A percentile compares a stretch with the other conserved stretches of the same genome.
These are phyloP conservation scores for Isatis lusitanica DNA, from an alignment of 441 rosid species.

Conservation along the genomic window DNA sequence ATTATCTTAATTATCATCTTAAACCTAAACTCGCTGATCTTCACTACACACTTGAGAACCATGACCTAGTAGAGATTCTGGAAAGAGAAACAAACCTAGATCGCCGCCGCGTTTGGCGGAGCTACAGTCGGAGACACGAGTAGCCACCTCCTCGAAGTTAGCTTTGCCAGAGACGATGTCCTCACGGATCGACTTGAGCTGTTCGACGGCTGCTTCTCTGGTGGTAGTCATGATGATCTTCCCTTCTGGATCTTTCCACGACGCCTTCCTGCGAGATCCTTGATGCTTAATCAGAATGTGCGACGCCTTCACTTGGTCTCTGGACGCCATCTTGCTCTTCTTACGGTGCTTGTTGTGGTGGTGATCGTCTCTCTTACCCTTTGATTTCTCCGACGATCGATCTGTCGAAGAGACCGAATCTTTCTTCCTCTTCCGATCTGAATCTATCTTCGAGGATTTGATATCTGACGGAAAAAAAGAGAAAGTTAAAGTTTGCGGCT, in stretches of 20 bases:
- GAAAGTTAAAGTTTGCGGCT: constrained; percentile 21
- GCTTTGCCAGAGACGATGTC: constrained; percentile 79
- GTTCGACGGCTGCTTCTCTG: constrained; percentile 68
- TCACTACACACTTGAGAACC: neutral
- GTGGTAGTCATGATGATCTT: constrained; percentile 63
- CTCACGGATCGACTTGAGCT: constrained; percentile 69
- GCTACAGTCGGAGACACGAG: constrained; percentile 85
- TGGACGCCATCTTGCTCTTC: constrained; percentile 65
- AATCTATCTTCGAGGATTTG: constrained; percentile 54
- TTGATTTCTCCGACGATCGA: constrained; percentile 37
- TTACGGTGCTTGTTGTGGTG: constrained; percentile 36
- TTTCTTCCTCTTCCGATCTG: constrained; percentile 68
- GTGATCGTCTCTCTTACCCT: constrained; percentile 32
- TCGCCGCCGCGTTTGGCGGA: constrained; percentile 98
- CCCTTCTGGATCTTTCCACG: constrained; percentile 98
- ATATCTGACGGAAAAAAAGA: neutral
- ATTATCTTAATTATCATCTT: neutral
- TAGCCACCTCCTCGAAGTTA: constrained; percentile 76
- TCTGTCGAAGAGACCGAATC: constrained; percentile 57
- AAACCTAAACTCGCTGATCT: constrained; percentile 3
- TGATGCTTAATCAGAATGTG: constrained; percentile 91
- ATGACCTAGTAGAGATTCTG: neutral
- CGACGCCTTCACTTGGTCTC: constrained; percentile 72
- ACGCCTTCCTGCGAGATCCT: constrained; percentile 87
- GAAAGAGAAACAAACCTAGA: constrained; percentile 57